Evolutionary conservation across 2,329 filamentous ascomycete species (phyloP), one percentile per base, ranked within the genome.

Genomic region (Aureobasidium lini): DNA sequence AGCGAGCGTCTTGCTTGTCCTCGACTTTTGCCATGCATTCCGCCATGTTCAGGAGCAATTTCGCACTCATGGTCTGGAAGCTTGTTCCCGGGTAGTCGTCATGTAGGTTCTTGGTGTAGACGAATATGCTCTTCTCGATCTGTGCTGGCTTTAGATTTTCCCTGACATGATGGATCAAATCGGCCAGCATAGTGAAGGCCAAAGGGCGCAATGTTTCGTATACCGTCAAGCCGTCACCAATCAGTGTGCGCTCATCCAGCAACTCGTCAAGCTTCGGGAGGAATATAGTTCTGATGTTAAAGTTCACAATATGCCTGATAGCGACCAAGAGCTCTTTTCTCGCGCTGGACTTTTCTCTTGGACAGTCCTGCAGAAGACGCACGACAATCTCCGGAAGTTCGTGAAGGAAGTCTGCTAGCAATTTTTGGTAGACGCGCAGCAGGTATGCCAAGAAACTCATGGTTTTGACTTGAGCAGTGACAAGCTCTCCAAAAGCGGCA

Each of bases 41-140:
- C 0, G 93, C 94, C 90, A 99, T 95, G 71, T 99, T 99, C 11
- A 99, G 79, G 0, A 99, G 79, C 2, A 99, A 79, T 73, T 97
- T 99, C 0, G 94, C 95, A 67, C 94, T 97, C 94, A 99, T 99
- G 0, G 94, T 99, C 73, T 99, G 95, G 70, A 99, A 99, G 73
- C 93, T 99, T 0, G 95, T 97, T 8, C 95, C 95, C 0, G 94
- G 95, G 63, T 96, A 96, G 64, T 90, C 90, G 72, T 97, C 94
- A 69, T 96, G 91, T 23, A 99, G 78, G 68, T 97, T 97, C 69
- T 88, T 90, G 1, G 95, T 97, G 73, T 99, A 99, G 4, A 99
- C 94, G 70, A 96, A 90, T 9, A 99, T 91, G 0, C 95, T 97
- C 69, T 92, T 89, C 48, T 92, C 85, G 63, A 99, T 99, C 75